Evolutionary conservation across 2,329 filamentous ascomycete species (phyloP).

Genomic region (Pseudocercospora pini-densiflorae): DNA sequence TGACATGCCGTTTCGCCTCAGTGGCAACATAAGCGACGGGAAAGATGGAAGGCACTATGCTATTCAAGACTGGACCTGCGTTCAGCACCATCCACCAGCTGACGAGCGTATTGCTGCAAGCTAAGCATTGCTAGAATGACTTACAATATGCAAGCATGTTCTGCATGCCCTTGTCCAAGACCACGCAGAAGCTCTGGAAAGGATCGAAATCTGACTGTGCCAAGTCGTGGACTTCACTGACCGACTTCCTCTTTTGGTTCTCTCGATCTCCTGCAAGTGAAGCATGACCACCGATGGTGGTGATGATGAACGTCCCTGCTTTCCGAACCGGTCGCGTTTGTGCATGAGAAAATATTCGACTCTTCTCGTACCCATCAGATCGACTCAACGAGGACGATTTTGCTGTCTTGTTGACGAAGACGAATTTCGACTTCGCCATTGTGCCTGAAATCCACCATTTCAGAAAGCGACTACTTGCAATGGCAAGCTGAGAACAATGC

Average conservation of each 20-base stretch:
- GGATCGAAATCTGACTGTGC: background rate
- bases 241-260: background rate
- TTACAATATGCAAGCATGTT: slow-evolving; percentile 35
- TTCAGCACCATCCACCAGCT: too few species aligned
- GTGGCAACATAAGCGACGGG: background rate
- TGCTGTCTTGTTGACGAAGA: background rate
- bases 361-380: background rate
- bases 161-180: slow-evolving; percentile 62
- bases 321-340: background rate
- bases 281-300: background rate
- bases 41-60: background rate
- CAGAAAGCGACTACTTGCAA: too few species aligned
- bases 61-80: background rate
- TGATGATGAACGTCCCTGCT: background rate
- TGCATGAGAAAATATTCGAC: background rate
- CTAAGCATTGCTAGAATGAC: background rate
- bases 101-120: too few species aligned
- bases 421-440: background rate
- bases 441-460: too few species aligned
- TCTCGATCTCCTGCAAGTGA: background rate
- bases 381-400: background rate
- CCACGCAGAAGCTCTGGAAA: slow-evolving; percentile 60
- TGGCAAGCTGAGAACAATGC: too few species aligned
- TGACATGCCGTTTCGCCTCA: background rate
- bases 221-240: background rate